These are phyloP conservation scores for Allomyces macrogynus DNA, from an alignment of 192 early-diverging fungal genomes.

Conservation along the genomic window DNA sequence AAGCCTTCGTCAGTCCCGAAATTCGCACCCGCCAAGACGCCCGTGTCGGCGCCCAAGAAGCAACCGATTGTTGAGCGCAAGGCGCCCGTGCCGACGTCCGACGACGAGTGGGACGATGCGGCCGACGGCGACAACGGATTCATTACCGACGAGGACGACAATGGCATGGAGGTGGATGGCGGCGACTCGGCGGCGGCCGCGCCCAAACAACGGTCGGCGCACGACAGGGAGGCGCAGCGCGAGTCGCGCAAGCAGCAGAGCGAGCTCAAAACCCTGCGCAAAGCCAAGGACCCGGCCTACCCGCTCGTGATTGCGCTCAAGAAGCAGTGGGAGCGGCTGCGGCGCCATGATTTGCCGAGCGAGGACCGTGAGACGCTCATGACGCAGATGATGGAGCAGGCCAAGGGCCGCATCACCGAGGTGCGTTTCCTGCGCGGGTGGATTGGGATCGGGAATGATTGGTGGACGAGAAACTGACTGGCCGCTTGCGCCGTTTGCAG, in stretches of 20 bases:
- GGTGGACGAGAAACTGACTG: slow-evolving; percentile 1
- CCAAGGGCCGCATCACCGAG: slow-evolving; percentile 62
- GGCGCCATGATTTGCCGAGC: slow-evolving; percentile 44
- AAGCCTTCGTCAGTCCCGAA: no score
- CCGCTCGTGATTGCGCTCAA: slow-evolving; percentile 51
- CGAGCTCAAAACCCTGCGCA: slow-evolving; percentile 13
- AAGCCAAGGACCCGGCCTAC: slow-evolving; percentile 39
- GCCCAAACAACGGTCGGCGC: no score
- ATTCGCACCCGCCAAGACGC: no score
- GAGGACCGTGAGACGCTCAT: slow-evolving; percentile 42
- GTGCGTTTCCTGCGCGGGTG: slow-evolving; percentile 4
- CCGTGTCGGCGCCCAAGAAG: no score
- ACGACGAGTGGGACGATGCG: no score
- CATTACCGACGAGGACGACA: no score
- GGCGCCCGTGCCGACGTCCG: no score
- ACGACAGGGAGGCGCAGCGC: background rate
- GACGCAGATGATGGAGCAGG: slow-evolving; percentile 58
- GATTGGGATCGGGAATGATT: slow-evolving; percentile 1
- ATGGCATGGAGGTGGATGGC: no score
- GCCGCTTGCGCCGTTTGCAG: slow-evolving; percentile 5
- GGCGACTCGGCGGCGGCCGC: no score
- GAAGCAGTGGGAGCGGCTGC: slow-evolving; percentile 67
- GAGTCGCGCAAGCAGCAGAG: background rate
- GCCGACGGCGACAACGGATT: no score
- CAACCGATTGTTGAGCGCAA: no score